Conservation (phyloP, 148 eudicot species). For the Spergularia bocconei region DNA sequence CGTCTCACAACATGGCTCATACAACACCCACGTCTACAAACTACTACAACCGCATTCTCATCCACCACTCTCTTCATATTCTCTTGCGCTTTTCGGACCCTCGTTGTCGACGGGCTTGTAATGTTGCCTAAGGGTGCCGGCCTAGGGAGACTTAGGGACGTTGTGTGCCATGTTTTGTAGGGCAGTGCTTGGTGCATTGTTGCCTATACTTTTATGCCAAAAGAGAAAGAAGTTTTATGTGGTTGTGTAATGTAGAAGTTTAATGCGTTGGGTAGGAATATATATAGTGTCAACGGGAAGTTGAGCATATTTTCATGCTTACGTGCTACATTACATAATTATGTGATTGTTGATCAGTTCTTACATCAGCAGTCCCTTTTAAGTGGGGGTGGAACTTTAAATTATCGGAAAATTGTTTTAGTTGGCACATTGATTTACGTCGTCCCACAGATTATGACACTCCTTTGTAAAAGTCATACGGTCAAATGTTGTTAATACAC, state of each 20-base stretch:
- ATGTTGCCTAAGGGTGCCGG: conserved; percentile 12
- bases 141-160: neutral
- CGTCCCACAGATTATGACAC: neutral
- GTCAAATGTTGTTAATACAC: neutral
- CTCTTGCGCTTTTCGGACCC: neutral
- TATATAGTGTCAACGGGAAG: conserved; percentile 10
- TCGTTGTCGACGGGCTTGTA: neutral
- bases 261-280: neutral
- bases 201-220: neutral
- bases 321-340: neutral
- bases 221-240: neutral
- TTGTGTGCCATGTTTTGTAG: conserved; percentile 23
- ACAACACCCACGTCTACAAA: conserved; percentile 53
- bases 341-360: neutral
- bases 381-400: neutral
- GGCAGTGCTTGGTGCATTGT: conserved; percentile 26
- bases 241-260: neutral
- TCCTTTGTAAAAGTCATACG: neutral
- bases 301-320: conserved; percentile 17
- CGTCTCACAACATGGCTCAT: conserved; percentile 56
- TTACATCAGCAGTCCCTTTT: conserved; percentile 5
- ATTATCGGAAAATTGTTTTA: too few species aligned
- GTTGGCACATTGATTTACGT: neutral
- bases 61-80: conserved; percentile 31
- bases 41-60: conserved; percentile 48